Base-by-base conservation (phyloP, 2,329 filamentous ascomycete species). In the Nemania bipapillata region DNA sequence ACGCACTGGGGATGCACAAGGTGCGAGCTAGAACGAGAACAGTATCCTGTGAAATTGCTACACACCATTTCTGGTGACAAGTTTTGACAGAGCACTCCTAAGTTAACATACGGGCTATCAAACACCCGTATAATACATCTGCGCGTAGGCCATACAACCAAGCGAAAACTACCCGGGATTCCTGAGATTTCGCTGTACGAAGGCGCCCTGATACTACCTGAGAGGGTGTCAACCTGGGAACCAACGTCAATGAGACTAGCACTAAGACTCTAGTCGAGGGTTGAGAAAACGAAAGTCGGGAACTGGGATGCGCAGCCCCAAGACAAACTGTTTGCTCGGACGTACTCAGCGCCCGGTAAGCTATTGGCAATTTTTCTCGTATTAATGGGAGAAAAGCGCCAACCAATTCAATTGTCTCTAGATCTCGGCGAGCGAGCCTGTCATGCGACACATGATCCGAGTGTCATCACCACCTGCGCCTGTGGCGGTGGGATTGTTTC, bases 391-490 rank as follows among this genome's bases (percentile, higher is more conserved):
- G 37, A 40, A 4, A 4, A 17, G 17, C 15, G 37, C 2, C 37
- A 17, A 24, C n/a, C 28, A 28, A 59, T 49, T 2, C 28, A 28
- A 59, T 49, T 2, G 4, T 22, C 9, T 28, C 22, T 22, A n/a
- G 4, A 2, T 22, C n/a, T 47, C 58, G 49, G 24, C 17, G 58
- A 62, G 59, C 59, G 59, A 47, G 35, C 2, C 4, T 7, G 59
- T 61, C 17, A 28, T 15, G 24, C 32, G 15, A 28, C 17, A 45
- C 17, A 45, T 45, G 20, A n/a, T 20, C 37, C 26, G 15, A 8
- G 17, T 22, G 24, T 30, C 55, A 32, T 42, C 32, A 26, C 42
- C 17, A 45, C 40, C 9, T 6, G 40, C 24, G 4, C 17, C 30
- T 40, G 42, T 49, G 12, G 12, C 15, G 24, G 57, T 17, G 30